phyloP scores from a whole-genome alignment of 148 eudicot genomes.

The Vaccinium myrtillus region DNA sequence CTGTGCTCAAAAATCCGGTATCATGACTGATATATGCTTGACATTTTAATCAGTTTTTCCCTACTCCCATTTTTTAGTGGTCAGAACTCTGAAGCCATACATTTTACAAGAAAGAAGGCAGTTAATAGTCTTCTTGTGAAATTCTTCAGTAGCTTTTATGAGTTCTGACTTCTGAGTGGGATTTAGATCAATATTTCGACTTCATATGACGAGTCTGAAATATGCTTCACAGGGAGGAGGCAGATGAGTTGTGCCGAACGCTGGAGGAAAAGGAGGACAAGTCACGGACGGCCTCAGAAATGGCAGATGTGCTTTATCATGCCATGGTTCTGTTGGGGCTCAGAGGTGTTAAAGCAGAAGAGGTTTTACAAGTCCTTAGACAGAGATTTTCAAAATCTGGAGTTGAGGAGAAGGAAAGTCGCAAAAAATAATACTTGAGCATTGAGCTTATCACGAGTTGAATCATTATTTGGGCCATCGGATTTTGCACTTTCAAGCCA shows the following conservation, averaged over 20 bases:
- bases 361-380: slow-evolving; percentile 65
- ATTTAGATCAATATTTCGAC: background rate
- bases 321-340: slow-evolving; percentile 74
- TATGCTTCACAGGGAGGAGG: slow-evolving; percentile 70
- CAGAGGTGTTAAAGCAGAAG: slow-evolving; percentile 71
- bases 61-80: too few relatives aligned
- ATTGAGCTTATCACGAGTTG: background rate
- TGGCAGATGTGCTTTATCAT: slow-evolving; percentile 98
- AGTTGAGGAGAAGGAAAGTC: slow-evolving; percentile 77
- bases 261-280: slow-evolving; percentile 73
- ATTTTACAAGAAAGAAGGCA: background rate
- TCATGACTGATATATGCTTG: background rate
- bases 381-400: slow-evolving; percentile 77
- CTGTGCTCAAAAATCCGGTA: slow-evolving; percentile 88
- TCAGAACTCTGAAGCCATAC: too few relatives aligned
- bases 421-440: slow-evolving; percentile 30
- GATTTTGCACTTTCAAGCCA: background rate
- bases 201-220: background rate
- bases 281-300: slow-evolving; percentile 79
- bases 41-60: background rate
- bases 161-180: background rate
- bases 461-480: background rate
- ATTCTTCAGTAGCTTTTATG: background rate
- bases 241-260: slow-evolving; percentile 88
- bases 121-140: background rate